Conservation (phyloP, 2,329 filamentous ascomycete genomes). For the Colletotrichum incanum region DNA sequence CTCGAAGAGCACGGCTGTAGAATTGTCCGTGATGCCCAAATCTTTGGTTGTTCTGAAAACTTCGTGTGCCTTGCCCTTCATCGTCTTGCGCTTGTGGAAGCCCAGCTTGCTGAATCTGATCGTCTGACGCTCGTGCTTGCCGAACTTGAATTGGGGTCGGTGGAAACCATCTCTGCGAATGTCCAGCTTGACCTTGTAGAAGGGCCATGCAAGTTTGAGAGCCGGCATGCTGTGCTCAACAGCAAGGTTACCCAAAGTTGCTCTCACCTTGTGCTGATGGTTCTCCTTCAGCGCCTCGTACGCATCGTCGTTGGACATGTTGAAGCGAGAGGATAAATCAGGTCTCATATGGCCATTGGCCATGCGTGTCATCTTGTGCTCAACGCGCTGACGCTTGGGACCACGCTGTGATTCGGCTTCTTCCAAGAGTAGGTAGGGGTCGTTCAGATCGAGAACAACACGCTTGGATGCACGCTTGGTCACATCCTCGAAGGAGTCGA, state of each 20-base stretch:
- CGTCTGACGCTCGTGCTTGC: constrained; percentile 75
- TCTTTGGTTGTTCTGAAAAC: constrained; percentile 87
- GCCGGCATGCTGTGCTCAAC: constrained; percentile 96
- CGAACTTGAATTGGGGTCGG: constrained; percentile 83
- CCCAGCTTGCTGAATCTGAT: constrained; percentile 82
- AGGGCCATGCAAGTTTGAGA: constrained; percentile 92
- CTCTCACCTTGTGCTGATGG: constrained; percentile 94
- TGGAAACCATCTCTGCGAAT: constrained; percentile 87
- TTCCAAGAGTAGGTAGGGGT: constrained; percentile 89
- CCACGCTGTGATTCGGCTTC: constrained; percentile 77
- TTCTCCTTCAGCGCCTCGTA: constrained; percentile 98
- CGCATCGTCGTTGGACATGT: constrained; percentile 95
- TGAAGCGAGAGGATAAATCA: constrained; percentile 87
- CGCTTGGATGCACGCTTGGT: constrained; percentile 83
- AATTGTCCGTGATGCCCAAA: constrained; percentile 90
- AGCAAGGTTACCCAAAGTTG: constrained; percentile 90
- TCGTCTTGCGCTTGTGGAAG: constrained; percentile 84
- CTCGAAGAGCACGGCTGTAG: constrained; percentile 88
- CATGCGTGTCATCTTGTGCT: constrained; percentile 75
- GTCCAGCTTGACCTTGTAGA: constrained; percentile 90
- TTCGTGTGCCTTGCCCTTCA: constrained; percentile 84
- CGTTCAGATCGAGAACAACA: constrained; percentile 88
- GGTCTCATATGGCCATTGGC: constrained; percentile 79
- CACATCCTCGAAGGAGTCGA: constrained; percentile 85
- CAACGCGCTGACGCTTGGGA: constrained; percentile 71